A percentile compares a stretch with the other conserved stretches of the same genome.
Conservation (phyloP, 768 basidiomycete species). For the Hypsizygus marmoreus region DNA sequence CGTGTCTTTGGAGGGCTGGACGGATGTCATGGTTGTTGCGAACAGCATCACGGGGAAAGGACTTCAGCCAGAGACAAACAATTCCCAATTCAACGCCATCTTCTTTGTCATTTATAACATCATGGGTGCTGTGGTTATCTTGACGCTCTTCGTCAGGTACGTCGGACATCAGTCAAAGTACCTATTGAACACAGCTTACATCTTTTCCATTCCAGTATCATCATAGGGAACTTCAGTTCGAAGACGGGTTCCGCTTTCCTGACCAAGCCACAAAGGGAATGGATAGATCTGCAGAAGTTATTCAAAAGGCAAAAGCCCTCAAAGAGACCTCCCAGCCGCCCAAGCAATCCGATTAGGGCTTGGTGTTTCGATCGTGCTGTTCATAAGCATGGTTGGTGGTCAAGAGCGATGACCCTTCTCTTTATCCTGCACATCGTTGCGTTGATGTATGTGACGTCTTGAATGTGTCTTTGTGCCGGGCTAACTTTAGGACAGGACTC, state of each 20-base stretch:
- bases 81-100: conserved; percentile 79
- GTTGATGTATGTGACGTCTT: conserved; percentile 63
- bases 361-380: conserved; percentile 96
- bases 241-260: conserved; percentile 86
- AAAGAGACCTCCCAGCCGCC: conserved; percentile 69
- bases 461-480: not conserved
- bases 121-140: conserved; percentile 85
- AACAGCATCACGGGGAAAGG: conserved; percentile 75
- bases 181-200: conserved; percentile 10
- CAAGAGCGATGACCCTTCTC: conserved; percentile 72
- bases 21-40: conserved; percentile 85
- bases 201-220: conserved; percentile 61
- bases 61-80: conserved; percentile 71
- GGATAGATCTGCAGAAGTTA: conserved; percentile 91
- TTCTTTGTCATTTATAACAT: conserved; percentile 93
- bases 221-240: conserved; percentile 90
- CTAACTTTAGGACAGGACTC: conserved; percentile 57
- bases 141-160: conserved; percentile 90
- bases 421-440: conserved; percentile 82
- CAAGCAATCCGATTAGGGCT: conserved; percentile 52
- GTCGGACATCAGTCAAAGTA: conserved; percentile 17
- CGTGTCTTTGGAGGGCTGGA: conserved; percentile 95
- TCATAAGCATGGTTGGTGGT: conserved; percentile 94
- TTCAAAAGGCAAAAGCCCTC: conserved; percentile 87
- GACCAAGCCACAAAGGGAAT: conserved; percentile 86